Conservation (phyloP, 495 filamentous ascomycete genomes). For the Penicillium riverlandense region DNA sequence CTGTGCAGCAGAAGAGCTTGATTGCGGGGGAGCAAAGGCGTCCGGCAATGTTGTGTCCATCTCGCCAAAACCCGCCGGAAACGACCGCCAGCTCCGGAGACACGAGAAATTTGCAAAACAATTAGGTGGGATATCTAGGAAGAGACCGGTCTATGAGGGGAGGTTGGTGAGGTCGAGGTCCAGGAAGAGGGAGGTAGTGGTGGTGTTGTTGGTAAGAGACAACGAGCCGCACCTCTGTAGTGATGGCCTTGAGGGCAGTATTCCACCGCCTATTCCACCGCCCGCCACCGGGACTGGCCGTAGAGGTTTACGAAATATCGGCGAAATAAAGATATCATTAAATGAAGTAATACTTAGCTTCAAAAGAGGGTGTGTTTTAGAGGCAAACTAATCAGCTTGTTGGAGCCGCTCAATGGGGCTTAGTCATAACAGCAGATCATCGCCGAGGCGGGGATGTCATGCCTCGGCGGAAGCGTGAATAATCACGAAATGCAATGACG, state of each 20-base stretch:
- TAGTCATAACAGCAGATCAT: neutral
- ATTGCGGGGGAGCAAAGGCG: constrained; percentile 15
- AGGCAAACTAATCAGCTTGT: too few species aligned
- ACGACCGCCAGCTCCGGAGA: too few species aligned
- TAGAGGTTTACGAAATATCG: too few species aligned
- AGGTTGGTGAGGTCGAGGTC: neutral
- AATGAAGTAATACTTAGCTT: too few species aligned
- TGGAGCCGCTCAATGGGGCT: too few species aligned
- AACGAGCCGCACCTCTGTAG: neutral
- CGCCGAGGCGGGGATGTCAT: neutral
- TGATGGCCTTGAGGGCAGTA: neutral
- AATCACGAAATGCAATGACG: constrained; percentile 4
- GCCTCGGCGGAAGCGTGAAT: constrained; percentile 4
- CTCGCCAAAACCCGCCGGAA: neutral
- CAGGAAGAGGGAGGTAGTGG: neutral
- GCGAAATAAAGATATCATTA: too few species aligned
- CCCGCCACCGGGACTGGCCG: neutral
- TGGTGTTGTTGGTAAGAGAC: neutral
- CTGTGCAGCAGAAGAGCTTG: constrained; percentile 6
- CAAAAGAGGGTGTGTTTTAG: too few species aligned
- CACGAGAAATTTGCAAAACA: too few species aligned
- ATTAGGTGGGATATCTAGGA: too few species aligned
- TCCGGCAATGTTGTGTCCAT: constrained; percentile 26
- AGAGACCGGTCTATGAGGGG: neutral
- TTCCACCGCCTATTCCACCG: neutral